Evolutionary conservation across 768 basidiomycete genomes (phyloP).

Genomic region (Leccinum truebloodii): DNA sequence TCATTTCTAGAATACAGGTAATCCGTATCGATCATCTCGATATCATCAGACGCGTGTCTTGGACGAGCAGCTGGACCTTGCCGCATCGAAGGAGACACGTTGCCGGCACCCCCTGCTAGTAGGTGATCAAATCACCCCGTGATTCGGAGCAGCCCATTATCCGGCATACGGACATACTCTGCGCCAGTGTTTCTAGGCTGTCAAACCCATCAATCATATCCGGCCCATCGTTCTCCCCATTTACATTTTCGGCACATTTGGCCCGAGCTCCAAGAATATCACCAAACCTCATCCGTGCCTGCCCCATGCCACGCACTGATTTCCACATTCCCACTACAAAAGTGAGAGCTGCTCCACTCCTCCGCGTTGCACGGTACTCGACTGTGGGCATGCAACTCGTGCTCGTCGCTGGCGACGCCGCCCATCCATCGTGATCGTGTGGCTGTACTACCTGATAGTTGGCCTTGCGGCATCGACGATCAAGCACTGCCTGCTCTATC

Average conservation of each 20-base stretch:
- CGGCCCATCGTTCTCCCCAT: conserved; percentile 2
- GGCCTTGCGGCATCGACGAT: conserved; percentile 19
- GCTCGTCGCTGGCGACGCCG: background rate
- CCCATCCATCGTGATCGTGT: conserved; percentile 1
- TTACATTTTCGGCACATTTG: background rate
- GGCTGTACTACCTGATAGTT: conserved; percentile 2
- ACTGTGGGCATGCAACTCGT: background rate
- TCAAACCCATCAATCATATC: background rate
- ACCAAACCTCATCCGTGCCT: conserved; percentile 13
- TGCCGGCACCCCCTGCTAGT: background rate
- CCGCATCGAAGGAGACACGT: conserved; percentile 3
- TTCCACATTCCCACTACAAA: no score
- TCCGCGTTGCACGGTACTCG: background rate
- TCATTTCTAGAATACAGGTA: conserved; percentile 9
- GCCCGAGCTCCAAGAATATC: background rate
- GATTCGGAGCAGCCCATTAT: background rate
- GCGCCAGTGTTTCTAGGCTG: background rate
- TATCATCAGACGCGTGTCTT: conserved; percentile 1
- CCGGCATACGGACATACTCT: background rate
- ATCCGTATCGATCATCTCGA: conserved; percentile 19
- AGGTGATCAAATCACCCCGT: conserved; percentile 6
- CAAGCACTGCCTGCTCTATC: conserved; percentile 7
- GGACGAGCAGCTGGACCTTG: background rate
- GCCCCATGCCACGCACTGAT: conserved; percentile 10
- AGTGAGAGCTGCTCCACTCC: background rate